Evolutionary conservation across 176 grass and related monocot species (phyloP).

Genomic region (Rhipidocladum racemiflorum): DNA sequence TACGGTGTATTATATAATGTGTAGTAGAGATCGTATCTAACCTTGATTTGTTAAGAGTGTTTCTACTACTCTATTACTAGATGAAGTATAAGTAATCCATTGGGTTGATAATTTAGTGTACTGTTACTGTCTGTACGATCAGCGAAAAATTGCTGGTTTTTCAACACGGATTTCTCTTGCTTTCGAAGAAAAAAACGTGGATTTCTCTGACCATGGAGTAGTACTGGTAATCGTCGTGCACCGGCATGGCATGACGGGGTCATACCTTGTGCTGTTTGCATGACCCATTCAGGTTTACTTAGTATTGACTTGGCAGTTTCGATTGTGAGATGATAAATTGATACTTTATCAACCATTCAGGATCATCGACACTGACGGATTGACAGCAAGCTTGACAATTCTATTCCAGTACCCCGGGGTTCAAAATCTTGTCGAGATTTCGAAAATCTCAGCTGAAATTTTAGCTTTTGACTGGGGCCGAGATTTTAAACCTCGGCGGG

Average conservation of each 20-base stretch:
- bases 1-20: too few relatives aligned
- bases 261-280: background rate
- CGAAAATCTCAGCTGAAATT: too few relatives aligned
- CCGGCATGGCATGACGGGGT: background rate
- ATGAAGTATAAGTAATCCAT: too few relatives aligned
- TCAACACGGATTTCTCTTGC: background rate
- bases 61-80: too few relatives aligned
- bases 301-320: background rate
- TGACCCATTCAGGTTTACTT: background rate
- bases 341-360: background rate
- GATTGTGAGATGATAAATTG: background rate
- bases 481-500: too few relatives aligned
- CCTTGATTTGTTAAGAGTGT: too few relatives aligned
- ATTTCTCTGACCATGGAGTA: background rate
- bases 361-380: background rate
- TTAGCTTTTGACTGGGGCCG: too few relatives aligned
- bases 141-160: background rate
- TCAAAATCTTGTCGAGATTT: too few relatives aligned
- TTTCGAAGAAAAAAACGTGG: background rate
- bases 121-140: background rate
- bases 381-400: too few relatives aligned
- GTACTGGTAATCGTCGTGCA: background rate
- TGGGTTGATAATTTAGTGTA: too few relatives aligned
- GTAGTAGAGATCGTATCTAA: too few relatives aligned
- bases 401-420: too few relatives aligned